Base-by-base conservation (phyloP, 305 asterid species). In the Fraxinus floribunda region DNA sequence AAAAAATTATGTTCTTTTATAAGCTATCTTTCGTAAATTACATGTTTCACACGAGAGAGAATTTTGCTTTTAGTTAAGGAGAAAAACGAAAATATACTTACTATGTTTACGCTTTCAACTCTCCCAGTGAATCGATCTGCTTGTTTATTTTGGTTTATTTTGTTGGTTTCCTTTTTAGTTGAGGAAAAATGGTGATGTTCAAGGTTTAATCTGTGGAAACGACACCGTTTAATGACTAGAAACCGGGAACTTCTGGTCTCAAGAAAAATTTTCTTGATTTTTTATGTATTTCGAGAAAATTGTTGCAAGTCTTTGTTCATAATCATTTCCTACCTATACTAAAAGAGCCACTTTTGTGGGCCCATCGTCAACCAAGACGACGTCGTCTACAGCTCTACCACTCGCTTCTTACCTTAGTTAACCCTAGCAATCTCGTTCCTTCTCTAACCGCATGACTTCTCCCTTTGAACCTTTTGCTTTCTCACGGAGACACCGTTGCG, bases 181-280 rank as follows among this genome's bases (percentile, higher is more conserved):
- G 72, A 74, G 38, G 29, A 70, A 88, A 77, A 76, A 95, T 94
- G 99, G 93, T 77, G 90, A 78, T 84, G 83, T 95, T 95, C 89
- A 89, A 84, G 84, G 95, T 93, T 85, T 24, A 85, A 41, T 92
- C 90, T 46, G 89, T 95, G 29, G 90, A 88, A 80, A 93, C 98
- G 16, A 89, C 88, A 22, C 97, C 98, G 15, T 82, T 91, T 64
- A 97, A 94, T 16, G 99, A 98, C 46, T 98, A 95, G 88, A 94
- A 94, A 55, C 97, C 99, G 64, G 99, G 99, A 38, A 95, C 99
- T 36, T 94, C 98, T 76, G 99, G 99, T 78, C 94, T 94, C 62
- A 86, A 98, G 84, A 95, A 95, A 91, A 84, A 86, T 11, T 90
- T 75, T 78, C 66, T 84, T 75, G 24, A 83, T 32, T 83, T 85